Percentiles rank a stretch among this genome's conserved stretches.
Conservation (phyloP, 306 rosid genomes). For the Cucurbita maxima region DNA sequence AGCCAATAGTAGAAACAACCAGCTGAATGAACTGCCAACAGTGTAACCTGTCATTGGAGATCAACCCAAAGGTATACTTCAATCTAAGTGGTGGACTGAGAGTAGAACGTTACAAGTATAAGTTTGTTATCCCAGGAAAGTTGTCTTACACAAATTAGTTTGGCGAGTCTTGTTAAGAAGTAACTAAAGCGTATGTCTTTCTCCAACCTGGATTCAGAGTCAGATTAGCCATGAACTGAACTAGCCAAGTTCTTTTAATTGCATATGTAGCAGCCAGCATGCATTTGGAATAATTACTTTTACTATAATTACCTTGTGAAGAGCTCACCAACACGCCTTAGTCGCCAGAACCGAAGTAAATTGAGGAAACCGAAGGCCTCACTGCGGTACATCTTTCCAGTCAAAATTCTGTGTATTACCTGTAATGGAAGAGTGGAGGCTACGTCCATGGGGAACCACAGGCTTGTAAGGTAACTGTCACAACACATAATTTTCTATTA, state of each 20-base stretch:
- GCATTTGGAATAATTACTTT: neutral
- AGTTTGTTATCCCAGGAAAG: neutral
- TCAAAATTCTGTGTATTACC: constrained; percentile 30
- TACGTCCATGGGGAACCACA: constrained; percentile 51
- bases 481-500: neutral
- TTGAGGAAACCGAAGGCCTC: constrained; percentile 47
- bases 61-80: neutral
- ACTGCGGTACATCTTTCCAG: constrained; percentile 15
- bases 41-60: constrained; percentile 37
- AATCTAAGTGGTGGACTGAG: neutral
- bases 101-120: neutral
- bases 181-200: constrained; percentile 76
- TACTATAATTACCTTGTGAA: constrained; percentile 41
- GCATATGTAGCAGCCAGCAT: neutral
- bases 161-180: constrained; percentile 43
- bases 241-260: neutral
- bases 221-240: neutral
- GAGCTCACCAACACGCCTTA: constrained; percentile 58
- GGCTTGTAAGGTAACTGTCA: constrained; percentile 44
- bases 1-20: constrained; percentile 82
- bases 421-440: constrained; percentile 70
- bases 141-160: constrained; percentile 61
- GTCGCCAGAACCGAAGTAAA: constrained; percentile 80
- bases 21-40: constrained; percentile 69
- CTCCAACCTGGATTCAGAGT: constrained; percentile 43